phyloP scores from a whole-genome alignment of 306 rosid genomes.

The Trichosanthes truncata region DNA sequence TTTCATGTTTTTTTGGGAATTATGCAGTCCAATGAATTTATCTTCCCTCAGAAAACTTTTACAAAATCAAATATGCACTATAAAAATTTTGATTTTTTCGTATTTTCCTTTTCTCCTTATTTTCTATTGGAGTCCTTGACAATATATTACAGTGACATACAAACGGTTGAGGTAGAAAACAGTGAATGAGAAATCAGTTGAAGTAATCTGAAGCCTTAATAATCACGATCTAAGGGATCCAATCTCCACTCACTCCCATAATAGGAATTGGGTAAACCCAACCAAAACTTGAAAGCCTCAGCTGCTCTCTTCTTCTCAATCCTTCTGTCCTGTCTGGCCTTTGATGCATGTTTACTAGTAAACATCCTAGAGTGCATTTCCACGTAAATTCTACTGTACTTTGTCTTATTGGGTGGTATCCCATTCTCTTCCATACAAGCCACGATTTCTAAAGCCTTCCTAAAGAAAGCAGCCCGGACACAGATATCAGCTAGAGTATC shows the following conservation, averaged over 20 bases:
- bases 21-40: not conserved
- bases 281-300: conserved; percentile 98
- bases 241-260: conserved; percentile 95
- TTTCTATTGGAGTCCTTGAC: not conserved
- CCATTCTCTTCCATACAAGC: conserved; percentile 99
- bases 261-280: conserved; percentile 92
- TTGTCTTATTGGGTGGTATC: conserved; percentile 85
- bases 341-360: conserved; percentile 92
- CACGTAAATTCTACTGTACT: conserved; percentile 84
- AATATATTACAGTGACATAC: conserved; percentile 3
- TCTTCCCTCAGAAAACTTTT: not conserved
- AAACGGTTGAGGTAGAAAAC: conserved; percentile 13
- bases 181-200: conserved; percentile 16
- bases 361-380: conserved; percentile 99
- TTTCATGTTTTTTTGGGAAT: not conserved
- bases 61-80: not conserved
- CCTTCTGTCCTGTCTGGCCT: conserved; percentile 87
- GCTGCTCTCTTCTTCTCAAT: conserved; percentile 86
- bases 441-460: conserved; percentile 84
- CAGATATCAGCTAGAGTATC: conserved; percentile 91
- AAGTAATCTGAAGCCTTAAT: conserved; percentile 21
- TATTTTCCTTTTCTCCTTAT: not conserved
- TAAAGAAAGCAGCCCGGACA: conserved; percentile 91
- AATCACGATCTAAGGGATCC: conserved; percentile 58
- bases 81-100: not conserved